These are phyloP conservation scores for Gautieria morchelliformis DNA, from an alignment of 768 basidiomycete species.

Conservation along the genomic window DNA sequence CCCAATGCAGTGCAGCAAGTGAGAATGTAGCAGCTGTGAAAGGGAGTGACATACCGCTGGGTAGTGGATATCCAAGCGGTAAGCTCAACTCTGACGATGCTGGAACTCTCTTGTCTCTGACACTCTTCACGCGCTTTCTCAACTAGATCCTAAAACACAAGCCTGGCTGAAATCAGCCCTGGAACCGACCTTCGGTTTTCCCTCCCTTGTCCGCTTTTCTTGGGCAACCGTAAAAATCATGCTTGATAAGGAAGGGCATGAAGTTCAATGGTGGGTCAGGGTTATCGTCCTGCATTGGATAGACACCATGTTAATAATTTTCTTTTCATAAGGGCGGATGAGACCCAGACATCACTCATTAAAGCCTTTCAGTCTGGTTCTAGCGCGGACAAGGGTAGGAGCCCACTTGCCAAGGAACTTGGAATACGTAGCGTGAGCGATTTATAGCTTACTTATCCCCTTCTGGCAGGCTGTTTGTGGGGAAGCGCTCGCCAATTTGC, in stretches of 20 bases:
- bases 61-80: slow-evolving; percentile 76
- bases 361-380: slow-evolving; percentile 65
- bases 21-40: background rate
- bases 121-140: background rate
- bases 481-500: too few species aligned
- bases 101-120: background rate
- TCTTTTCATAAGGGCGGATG: slow-evolving; percentile 58
- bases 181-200: slow-evolving; percentile 88
- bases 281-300: slow-evolving; percentile 6
- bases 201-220: slow-evolving; percentile 82
- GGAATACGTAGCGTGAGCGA: slow-evolving; percentile 59
- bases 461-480: background rate
- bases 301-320: background rate
- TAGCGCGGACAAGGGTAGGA: slow-evolving; percentile 69
- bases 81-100: background rate
- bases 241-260: slow-evolving; percentile 71
- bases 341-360: slow-evolving; percentile 65
- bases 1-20: background rate
- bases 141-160: slow-evolving; percentile 82
- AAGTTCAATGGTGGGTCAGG: slow-evolving; percentile 67
- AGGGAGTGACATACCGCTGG: slow-evolving; percentile 29
- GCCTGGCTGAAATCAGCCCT: slow-evolving; percentile 70
- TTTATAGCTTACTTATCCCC: slow-evolving; percentile 30
- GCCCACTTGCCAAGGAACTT: slow-evolving; percentile 62
- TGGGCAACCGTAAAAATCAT: slow-evolving; percentile 89